Conservation (phyloP, 1,284 basidiomycete genomes). For the Singerocomus inundabilis region DNA sequence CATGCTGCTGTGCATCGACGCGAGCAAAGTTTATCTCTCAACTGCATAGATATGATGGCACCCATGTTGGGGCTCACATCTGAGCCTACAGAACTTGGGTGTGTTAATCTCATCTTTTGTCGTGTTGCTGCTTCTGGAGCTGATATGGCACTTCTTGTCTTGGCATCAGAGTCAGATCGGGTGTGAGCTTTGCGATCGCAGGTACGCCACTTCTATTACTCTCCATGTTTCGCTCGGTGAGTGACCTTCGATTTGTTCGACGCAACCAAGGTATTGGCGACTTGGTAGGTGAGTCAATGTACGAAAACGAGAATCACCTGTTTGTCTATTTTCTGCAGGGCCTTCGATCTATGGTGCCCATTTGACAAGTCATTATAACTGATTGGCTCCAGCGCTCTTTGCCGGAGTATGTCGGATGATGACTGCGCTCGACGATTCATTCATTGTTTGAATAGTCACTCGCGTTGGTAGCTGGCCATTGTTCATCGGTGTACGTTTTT, state of each 20-base stretch:
- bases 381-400: constrained; percentile 33
- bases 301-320: background rate
- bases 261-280: constrained; percentile 22
- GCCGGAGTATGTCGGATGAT: constrained; percentile 20
- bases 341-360: too few relatives aligned
- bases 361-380: constrained; percentile 25
- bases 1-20: background rate
- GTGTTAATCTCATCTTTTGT: background rate
- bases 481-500: constrained; percentile 16
- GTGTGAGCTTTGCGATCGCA: constrained; percentile 24
- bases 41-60: constrained; percentile 22
- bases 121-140: background rate
- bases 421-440: background rate
- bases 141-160: background rate
- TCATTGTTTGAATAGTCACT: constrained; percentile 8
- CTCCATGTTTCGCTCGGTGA: background rate
- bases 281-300: constrained; percentile 22
- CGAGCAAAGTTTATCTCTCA: background rate
- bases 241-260: background rate
- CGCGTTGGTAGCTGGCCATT: constrained; percentile 7
- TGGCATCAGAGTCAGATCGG: constrained; percentile 23
- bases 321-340: constrained; percentile 14
- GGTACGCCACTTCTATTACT: constrained; percentile 10
- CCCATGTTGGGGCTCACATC: constrained; percentile 28
- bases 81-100: constrained; percentile 29